Evolutionary conservation across 2,329 filamentous ascomycete genomes (phyloP), one percentile per base, ranked within the genome.

Genomic region (Ophiostoma pallidulum): DNA sequence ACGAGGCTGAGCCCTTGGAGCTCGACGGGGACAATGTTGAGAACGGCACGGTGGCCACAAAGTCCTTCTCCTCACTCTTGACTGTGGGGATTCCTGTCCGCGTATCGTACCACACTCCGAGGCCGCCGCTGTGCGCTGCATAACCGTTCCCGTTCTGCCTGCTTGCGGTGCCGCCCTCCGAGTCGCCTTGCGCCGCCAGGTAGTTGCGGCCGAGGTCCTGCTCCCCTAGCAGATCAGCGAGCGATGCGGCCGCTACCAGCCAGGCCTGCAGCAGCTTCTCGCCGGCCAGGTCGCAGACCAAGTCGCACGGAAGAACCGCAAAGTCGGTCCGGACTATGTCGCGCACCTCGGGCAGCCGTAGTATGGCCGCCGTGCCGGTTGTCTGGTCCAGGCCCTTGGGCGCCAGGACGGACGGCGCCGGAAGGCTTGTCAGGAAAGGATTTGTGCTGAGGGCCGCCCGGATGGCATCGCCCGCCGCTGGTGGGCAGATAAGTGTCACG

Each of bases 41-140:
- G 6, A 92, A 68, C 4, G 85, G 80, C 0, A 84, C 76, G 1
- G 86, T 88, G 8, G 84, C 86, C 57, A 96, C 77, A 62, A 96
- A 96, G 60, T 97, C 91, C 2, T 88, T 92, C 63, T 95, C 89
- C 63, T 96, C 88, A 39, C 84, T 84, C 67, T 96, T 97, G 53
- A 91, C 76, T 31, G 80, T 79, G 6, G 79, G 80, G 10, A 51
- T 38, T 52, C 84, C 83, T 2, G 69, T 66, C 61, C 87, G 87
- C 2, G 89, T 94, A 59, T 91, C 80, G 64, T 96, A 97, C 81
- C 86, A 97, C 2, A 98, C 85, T 6, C 85, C 84, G 32, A 97
- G 70, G 1, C 88, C 92, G 36, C 90, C 89, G 64, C 84, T 84
- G 52, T 78, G 73, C 7, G 33, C 33, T 7, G 42, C 32, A 41